Conservation (phyloP, 2,329 filamentous ascomycete genomes). For the Dothistroma pini region DNA sequence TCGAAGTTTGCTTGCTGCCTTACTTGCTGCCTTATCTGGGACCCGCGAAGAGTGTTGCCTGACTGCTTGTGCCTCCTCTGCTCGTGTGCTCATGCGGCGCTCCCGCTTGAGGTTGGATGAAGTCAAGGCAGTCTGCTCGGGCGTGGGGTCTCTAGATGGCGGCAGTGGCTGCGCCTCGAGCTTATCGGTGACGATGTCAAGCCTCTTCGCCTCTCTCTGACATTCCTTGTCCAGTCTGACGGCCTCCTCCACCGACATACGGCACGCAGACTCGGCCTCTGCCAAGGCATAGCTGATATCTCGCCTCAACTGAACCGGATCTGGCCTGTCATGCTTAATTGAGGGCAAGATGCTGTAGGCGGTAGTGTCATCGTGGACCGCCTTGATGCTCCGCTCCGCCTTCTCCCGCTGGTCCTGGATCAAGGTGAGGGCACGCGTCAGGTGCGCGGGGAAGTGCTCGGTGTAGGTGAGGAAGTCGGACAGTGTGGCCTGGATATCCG, state of each 20-base stretch:
- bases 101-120: conserved; percentile 35
- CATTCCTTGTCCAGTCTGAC: conserved; percentile 34
- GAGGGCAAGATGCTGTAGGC: conserved; percentile 51
- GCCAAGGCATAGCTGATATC: conserved; percentile 53
- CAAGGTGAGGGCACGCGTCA: conserved; percentile 60
- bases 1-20: conserved; percentile 34
- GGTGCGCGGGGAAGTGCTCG: conserved; percentile 63
- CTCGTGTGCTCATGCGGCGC: conserved; percentile 28
- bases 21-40: conserved; percentile 34
- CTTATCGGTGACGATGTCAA: conserved; percentile 59
- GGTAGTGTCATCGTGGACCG: conserved; percentile 48
- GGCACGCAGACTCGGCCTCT: conserved; percentile 32
- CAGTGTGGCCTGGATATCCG: conserved; percentile 62
- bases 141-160: conserved; percentile 59
- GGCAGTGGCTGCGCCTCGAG: conserved; percentile 59
- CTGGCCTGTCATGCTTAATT: conserved; percentile 48
- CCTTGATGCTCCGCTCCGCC: conserved; percentile 42
- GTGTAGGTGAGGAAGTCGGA: conserved; percentile 67
- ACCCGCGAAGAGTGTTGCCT: conserved; percentile 23
- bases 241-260: conserved; percentile 37
- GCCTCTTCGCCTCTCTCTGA: conserved; percentile 45
- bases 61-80: conserved; percentile 27
- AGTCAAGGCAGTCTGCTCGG: conserved; percentile 33
- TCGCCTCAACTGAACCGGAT: conserved; percentile 50
- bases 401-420: conserved; percentile 52